These are phyloP conservation scores for Alternaria dauci DNA, from an alignment of 2,329 filamentous ascomycete species.

Conservation along the genomic window DNA sequence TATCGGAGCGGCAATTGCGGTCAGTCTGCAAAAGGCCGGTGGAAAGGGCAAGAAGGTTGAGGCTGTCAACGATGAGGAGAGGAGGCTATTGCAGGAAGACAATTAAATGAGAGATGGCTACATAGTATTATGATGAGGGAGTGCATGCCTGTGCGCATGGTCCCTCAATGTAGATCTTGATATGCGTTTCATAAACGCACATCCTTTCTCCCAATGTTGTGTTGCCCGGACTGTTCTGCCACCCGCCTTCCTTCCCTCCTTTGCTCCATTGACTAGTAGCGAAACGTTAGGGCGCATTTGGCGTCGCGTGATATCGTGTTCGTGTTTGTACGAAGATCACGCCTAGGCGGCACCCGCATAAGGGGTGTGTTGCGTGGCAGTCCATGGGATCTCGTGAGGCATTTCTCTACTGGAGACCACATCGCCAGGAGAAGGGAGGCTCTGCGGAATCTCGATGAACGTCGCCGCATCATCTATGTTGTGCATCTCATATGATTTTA, in stretches of 20 bases:
- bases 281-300: background rate
- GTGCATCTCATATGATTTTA: background rate
- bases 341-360: background rate
- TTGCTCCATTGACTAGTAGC: background rate
- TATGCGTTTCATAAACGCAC: background rate
- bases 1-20: constrained; percentile 37
- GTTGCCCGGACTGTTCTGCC: background rate
- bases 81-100: constrained; percentile 26
- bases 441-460: background rate
- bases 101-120: background rate
- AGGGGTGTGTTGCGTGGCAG: background rate
- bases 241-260: background rate
- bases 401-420: background rate
- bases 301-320: background rate
- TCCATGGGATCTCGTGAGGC: background rate
- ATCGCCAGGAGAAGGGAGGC: background rate
- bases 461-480: background rate
- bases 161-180: background rate
- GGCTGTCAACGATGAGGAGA: constrained; percentile 34
- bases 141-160: background rate
- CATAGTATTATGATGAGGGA: background rate
- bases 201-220: background rate
- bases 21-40: constrained; percentile 34
- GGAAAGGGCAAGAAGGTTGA: constrained; percentile 15
- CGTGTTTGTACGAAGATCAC: background rate